A percentile compares a stretch with the other conserved stretches of the same genome.
Evolutionary conservation across 208 protist species (phyloP).

Genomic region (Leptomonas seymouri): DNA sequence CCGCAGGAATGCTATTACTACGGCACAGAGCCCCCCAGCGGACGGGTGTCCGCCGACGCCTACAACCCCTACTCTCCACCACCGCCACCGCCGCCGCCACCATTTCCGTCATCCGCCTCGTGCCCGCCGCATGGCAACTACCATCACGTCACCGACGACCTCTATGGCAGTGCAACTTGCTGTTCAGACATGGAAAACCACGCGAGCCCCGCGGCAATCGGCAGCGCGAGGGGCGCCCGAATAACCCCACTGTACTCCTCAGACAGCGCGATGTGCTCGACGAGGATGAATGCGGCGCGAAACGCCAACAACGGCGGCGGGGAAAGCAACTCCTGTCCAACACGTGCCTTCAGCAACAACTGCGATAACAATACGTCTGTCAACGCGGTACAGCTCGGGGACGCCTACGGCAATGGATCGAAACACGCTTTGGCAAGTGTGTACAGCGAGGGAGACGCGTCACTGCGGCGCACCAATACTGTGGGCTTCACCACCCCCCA

Average conservation of each 20-base stretch:
- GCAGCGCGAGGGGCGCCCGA: not conserved
- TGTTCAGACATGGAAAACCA: not conserved
- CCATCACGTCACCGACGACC: not conserved
- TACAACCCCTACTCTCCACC: not conserved
- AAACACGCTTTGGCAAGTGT: not conserved
- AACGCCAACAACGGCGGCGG: conserved; percentile 2
- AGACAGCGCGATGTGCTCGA: conserved; percentile 9
- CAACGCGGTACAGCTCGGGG: not conserved
- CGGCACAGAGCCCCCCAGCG: not conserved
- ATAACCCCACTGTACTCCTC: conserved; percentile 1
- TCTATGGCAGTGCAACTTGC: conserved; percentile 3
- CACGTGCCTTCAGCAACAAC: too few species aligned
- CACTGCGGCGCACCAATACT: not conserved
- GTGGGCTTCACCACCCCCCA: not conserved
- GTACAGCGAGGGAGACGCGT: not conserved
- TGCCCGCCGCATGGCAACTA: not conserved
- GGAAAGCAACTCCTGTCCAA: not conserved
- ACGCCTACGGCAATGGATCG: conserved; percentile 1
- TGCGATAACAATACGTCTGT: not conserved
- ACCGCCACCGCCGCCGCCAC: not conserved
- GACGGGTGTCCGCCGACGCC: not conserved
- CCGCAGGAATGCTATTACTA: conserved; percentile 1
- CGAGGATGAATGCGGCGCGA: not conserved
- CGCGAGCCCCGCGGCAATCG: not conserved
- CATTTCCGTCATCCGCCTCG: too few species aligned